phyloP scores from a whole-genome alignment of 2,329 filamentous ascomycete genomes.

The Mollisiaceae sp. region DNA sequence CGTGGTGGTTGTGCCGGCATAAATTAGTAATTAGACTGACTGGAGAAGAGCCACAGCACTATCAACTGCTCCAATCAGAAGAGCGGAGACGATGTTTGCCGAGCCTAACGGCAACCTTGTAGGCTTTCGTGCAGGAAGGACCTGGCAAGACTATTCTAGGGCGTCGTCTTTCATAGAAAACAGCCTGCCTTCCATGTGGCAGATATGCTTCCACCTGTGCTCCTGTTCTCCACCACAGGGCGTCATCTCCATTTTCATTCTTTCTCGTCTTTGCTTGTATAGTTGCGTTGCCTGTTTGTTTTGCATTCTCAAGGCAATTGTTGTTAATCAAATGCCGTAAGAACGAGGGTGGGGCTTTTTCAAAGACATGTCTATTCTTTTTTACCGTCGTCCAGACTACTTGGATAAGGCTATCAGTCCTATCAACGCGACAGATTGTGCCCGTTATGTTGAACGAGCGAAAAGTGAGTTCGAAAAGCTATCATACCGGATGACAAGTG shows the following conservation, averaged over 20 bases:
- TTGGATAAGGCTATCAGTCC: conserved; percentile 32
- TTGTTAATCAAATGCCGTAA: not conserved
- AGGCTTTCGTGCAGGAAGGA: not conserved
- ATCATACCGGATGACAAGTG: not conserved
- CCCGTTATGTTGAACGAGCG: conserved; percentile 35
- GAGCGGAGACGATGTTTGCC: not conserved
- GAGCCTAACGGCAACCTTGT: not conserved
- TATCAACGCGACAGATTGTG: conserved; percentile 35
- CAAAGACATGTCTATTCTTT: conserved; percentile 39
- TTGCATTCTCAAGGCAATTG: not conserved
- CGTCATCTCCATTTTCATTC: not conserved
- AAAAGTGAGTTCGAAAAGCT: conserved; percentile 28
- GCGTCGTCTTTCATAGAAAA: conserved; percentile 1
- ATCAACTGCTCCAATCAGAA: not conserved
- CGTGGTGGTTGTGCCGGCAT: not conserved
- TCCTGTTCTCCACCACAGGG: not conserved
- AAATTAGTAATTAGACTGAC: not conserved
- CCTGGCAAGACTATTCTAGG: not conserved
- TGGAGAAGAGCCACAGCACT: conserved; percentile 4
- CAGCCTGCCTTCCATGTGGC: not conserved
- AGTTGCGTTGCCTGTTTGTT: not conserved
- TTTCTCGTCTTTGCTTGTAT: not conserved
- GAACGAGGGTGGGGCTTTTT: not conserved
- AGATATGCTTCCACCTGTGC: conserved; percentile 3
- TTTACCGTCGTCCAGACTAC: conserved; percentile 42